Percentiles rank a stretch among this genome's conserved stretches.
These are phyloP conservation scores for Leccinum disarticulatum DNA, from an alignment of 768 basidiomycete species.

Conservation along the genomic window DNA sequence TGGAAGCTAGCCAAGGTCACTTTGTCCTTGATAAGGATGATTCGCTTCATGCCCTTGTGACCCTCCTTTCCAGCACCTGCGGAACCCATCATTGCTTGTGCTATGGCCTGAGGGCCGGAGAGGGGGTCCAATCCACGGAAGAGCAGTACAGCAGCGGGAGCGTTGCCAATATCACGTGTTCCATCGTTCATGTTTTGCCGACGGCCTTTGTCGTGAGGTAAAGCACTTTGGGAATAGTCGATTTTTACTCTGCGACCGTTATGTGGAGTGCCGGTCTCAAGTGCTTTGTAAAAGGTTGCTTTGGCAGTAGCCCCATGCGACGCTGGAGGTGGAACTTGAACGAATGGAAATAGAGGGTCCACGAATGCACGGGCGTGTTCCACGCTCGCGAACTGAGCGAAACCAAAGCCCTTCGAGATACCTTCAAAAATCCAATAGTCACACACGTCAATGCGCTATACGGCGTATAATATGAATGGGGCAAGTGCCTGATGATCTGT, in stretches of 20 bases:
- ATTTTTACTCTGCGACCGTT: conserved; percentile 90
- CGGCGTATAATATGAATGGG: conserved; percentile 68
- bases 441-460: conserved; percentile 73
- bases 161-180: conserved; percentile 90
- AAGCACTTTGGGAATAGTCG: conserved; percentile 88
- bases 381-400: conserved; percentile 86
- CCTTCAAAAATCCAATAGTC: conserved; percentile 73
- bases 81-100: conserved; percentile 78
- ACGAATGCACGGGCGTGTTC: conserved; percentile 91
- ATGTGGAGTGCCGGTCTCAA: conserved; percentile 68
- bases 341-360: conserved; percentile 85
- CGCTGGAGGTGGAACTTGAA: conserved; percentile 89
- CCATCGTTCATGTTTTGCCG: conserved; percentile 84
- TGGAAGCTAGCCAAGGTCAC: conserved; percentile 87
- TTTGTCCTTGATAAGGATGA: conserved; percentile 88
- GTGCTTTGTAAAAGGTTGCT: conserved; percentile 67
- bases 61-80: conserved; percentile 77
- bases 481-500: conserved; percentile 94
- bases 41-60: conserved; percentile 83
- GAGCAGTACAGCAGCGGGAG: conserved; percentile 78
- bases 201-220: conserved; percentile 65
- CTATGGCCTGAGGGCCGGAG: conserved; percentile 85
- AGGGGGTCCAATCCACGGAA: conserved; percentile 89
- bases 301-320: conserved; percentile 82
- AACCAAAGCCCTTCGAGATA: conserved; percentile 94